phyloP scores from a whole-genome alignment of 192 early-diverging fungal species.

The Coemansia sp. region DNA sequence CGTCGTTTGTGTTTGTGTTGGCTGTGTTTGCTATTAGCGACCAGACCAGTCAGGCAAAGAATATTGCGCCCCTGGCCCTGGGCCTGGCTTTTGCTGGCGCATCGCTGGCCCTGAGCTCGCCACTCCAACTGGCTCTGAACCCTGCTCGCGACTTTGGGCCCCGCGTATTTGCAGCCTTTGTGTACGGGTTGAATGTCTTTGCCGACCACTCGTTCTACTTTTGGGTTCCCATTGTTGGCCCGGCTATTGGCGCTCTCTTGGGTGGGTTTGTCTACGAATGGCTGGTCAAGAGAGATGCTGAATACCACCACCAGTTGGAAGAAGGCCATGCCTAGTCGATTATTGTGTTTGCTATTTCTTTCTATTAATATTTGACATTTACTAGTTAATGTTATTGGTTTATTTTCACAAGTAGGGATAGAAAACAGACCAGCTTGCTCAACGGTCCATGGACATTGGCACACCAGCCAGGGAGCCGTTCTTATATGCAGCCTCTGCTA shows the following conservation, averaged over 20 bases:
- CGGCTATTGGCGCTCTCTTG: slow-evolving; percentile 55
- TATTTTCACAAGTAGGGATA: background rate
- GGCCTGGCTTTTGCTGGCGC: slow-evolving; percentile 57
- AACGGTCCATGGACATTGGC: slow-evolving; percentile 44
- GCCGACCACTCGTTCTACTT: slow-evolving; percentile 60
- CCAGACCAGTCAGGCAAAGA: slow-evolving; percentile 49
- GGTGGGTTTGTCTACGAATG: slow-evolving; percentile 60
- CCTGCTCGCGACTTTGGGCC: slow-evolving; percentile 77
- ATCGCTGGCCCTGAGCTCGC: slow-evolving; percentile 57
- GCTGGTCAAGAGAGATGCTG: slow-evolving; percentile 50
- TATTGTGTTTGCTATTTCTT: background rate
- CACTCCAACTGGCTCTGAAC: slow-evolving; percentile 61
- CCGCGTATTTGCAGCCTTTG: slow-evolving; percentile 62
- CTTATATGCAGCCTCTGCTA: slow-evolving; percentile 40
- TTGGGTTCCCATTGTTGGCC: slow-evolving; percentile 67
- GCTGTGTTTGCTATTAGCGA: slow-evolving; percentile 60
- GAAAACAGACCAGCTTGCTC: background rate
- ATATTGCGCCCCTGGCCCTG: slow-evolving; percentile 53
- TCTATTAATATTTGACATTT: background rate
- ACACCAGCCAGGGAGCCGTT: slow-evolving; percentile 39
- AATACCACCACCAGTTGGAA: slow-evolving; percentile 35
- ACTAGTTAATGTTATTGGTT: background rate
- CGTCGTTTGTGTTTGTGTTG: slow-evolving; percentile 59
- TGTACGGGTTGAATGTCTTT: slow-evolving; percentile 64
- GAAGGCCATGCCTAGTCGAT: slow-evolving; percentile 17